Evolutionary conservation across 108 stramenopile species (phyloP), one percentile per base, ranked within the genome.

Genomic region (Schizochytrium sp.): DNA sequence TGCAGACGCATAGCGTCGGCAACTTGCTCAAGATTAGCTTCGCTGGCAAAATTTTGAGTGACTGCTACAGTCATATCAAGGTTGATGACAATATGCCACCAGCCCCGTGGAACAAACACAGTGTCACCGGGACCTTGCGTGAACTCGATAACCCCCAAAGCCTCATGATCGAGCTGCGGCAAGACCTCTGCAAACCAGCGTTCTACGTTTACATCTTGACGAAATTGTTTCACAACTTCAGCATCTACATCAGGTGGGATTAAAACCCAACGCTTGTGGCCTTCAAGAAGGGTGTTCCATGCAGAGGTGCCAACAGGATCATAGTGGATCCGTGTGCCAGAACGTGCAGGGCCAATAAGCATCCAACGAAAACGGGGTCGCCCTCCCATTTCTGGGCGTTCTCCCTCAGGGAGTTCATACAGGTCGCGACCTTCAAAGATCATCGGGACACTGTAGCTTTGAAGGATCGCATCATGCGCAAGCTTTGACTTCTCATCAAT

Each of bases 341-440:
- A 94, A 46, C 99, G 93, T 64, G 94, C 91, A 3, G 99, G 98
- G 3, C 98, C 98, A 12, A 98, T 88, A 19, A 99, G 92, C 73
- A 97, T 97, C 97, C 97, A 99, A 41, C 98, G 97, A 92, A 99
- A 98, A n/a, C 98, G 98, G n/a, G 99, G 98, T n/a, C 99, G 95
- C 4, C 96, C 89, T 50, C 91, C 88, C 89, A 98, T 55, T 42
- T 13, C 15, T 49, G 28, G 50, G 4, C 28, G 76, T 2, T 90
- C 87, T 42, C 91, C 91, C 19, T 56, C 46, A 28, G 93, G 89
- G 17, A 83, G 64, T 40, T 92, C 93, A 17, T 89, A 76, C 10
- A 89, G 64, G 57, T 72, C 90, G 46, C 90, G 17, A 4, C 44
- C 60, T 41, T 40, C 42, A 49, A 91, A 91, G 69, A 44, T 72